A percentile compares a stretch with the other conserved stretches of the same genome.
These are phyloP conservation scores for Lunasporangiospora selenospora DNA, from an alignment of 192 early-diverging fungal genomes.

Conservation along the genomic window DNA sequence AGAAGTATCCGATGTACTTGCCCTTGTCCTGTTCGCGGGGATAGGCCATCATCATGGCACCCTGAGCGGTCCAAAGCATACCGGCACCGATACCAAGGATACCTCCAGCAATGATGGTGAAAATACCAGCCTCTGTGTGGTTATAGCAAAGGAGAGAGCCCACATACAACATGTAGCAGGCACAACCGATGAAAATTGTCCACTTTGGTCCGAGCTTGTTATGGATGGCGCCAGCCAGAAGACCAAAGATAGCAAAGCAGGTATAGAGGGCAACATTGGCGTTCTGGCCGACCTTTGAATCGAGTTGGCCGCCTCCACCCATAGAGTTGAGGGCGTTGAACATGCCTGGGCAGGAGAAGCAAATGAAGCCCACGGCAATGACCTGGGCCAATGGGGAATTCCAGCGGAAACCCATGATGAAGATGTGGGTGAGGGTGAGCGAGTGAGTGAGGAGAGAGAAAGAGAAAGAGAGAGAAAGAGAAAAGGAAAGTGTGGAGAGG, in stretches of 20 bases:
- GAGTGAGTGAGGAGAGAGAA: background rate
- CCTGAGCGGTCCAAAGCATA: slow-evolving; percentile 77
- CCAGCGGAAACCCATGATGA: slow-evolving; percentile 45
- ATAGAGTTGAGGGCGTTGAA: slow-evolving; percentile 73
- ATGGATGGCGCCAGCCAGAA: slow-evolving; percentile 77
- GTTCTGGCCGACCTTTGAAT: slow-evolving; percentile 66
- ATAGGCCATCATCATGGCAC: slow-evolving; percentile 89
- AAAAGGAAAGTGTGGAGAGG: background rate
- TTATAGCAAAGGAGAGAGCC: slow-evolving; percentile 79
- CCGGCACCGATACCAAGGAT: slow-evolving; percentile 85
- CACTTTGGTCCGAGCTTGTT: slow-evolving; percentile 80
- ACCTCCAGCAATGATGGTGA: slow-evolving; percentile 78
- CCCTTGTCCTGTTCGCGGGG: slow-evolving; percentile 84
- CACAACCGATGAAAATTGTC: slow-evolving; percentile 71
- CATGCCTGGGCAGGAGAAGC: slow-evolving; percentile 82
- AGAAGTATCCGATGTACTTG: slow-evolving; percentile 84
- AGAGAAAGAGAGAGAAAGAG: background rate
- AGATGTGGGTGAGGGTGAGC: background rate
- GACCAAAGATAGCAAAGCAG: slow-evolving; percentile 79
- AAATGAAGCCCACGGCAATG: slow-evolving; percentile 73
- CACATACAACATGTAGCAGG: slow-evolving; percentile 77
- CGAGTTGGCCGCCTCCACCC: slow-evolving; percentile 72
- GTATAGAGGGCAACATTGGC: slow-evolving; percentile 81
- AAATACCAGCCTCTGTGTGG: slow-evolving; percentile 59
- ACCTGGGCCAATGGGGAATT: slow-evolving; percentile 73